phyloP scores from a whole-genome alignment of 345 rosid genomes.

The Rhodamnia argentea region DNA sequence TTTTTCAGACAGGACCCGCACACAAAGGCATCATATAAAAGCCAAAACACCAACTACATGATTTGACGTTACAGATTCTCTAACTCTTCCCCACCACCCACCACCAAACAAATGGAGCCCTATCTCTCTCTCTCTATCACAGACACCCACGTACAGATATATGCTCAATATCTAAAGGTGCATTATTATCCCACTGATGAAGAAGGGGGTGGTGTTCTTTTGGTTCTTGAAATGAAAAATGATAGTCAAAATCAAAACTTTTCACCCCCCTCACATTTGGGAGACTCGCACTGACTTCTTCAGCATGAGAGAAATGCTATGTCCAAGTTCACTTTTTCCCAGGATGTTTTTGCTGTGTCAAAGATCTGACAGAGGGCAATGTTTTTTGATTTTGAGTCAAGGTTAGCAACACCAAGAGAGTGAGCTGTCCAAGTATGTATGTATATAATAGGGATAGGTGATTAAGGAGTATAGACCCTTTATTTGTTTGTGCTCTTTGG shows the following conservation, averaged over 20 bases:
- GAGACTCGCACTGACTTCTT: neutral
- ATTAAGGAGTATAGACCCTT: neutral
- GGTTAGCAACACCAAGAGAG: neutral
- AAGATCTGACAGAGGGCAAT: neutral
- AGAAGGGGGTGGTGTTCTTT: neutral
- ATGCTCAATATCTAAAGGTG: neutral
- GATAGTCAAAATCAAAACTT: neutral
- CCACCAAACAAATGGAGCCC: constrained; percentile 16
- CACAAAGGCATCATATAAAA: constrained; percentile 14
- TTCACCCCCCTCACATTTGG: neutral
- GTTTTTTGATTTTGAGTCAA: neutral
- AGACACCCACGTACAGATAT: neutral
- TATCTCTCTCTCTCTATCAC: neutral
- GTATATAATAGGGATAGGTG: neutral
- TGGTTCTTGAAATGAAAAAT: neutral
- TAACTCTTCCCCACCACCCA: constrained; percentile 12
- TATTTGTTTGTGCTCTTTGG: neutral
- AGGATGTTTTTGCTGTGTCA: neutral
- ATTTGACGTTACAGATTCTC: constrained; percentile 98
- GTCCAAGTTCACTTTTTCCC: neutral
- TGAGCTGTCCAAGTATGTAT: neutral
- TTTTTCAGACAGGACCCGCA: constrained; percentile 24
- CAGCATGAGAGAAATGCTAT: neutral
- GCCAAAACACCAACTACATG: constrained; percentile 66
- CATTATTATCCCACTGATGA: neutral